Percentiles rank a stretch among this genome's conserved stretches.
Conservation (phyloP, 345 rosid genomes). For the thale cress (Arabidopsis thaliana) region TAIR10.1 NC_003070.9:23596501-23597000, state of each 20-base stretch:
- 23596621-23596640: slow-evolving; percentile 40
- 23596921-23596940: background rate
- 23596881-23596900: background rate
- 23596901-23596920: background rate
- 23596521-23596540: background rate
- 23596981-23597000: no score
- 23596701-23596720: slow-evolving; percentile 20
- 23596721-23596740: slow-evolving; percentile 28
- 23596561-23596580: background rate
- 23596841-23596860: background rate
- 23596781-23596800: background rate
- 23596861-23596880: slow-evolving; percentile 2
- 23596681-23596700: background rate
- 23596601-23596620: slow-evolving; percentile 38
- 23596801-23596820: slow-evolving; percentile 30
- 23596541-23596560: background rate
- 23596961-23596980: background rate
- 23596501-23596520: background rate
- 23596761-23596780: slow-evolving; percentile 4
- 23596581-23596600: slow-evolving; percentile 17
- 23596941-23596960: background rate
- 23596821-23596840: slow-evolving; percentile 1
- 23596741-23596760: background rate
- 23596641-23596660: slow-evolving; percentile 43
- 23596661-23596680: slow-evolving; percentile 38